A percentile compares a stretch with the other conserved stretches of the same genome.
Conservation (phyloP, 148 eudicot genomes). For the Polygonum aviculare region DNA sequence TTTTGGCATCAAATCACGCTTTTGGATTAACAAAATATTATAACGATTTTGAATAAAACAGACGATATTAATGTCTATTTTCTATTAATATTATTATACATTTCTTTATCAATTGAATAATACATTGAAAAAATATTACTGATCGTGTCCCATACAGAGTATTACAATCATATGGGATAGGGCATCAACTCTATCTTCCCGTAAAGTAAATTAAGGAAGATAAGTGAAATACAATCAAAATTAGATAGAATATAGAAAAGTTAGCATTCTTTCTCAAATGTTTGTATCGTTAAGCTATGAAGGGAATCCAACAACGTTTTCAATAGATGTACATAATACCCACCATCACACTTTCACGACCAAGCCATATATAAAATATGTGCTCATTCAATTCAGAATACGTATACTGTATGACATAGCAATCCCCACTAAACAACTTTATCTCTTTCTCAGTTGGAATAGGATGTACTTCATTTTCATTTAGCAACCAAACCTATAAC, state of each 20-base stretch:
- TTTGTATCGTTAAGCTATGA: not conserved
- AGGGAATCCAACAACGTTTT: not conserved
- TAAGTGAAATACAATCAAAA: not conserved
- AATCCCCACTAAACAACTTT: constrained; percentile 35
- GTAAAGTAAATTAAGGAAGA: constrained; percentile 13
- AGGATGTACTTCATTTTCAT: constrained; percentile 20
- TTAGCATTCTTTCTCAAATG: not conserved
- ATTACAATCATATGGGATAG: constrained; percentile 26
- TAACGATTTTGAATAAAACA: too few species aligned
- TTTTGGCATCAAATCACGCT: too few species aligned
- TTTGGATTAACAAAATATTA: too few species aligned
- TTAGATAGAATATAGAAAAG: not conserved
- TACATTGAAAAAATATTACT: too few species aligned
- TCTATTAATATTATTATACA: too few species aligned
- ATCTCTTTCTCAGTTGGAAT: constrained; percentile 23
- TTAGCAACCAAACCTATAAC: constrained; percentile 37
- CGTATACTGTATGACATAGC: constrained; percentile 35
- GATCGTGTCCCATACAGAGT: too few species aligned
- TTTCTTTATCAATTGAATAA: too few species aligned
- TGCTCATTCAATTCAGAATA: constrained; percentile 31
- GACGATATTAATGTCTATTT: too few species aligned
- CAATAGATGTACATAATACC: not conserved
- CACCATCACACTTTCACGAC: constrained; percentile 29
- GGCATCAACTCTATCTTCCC: constrained; percentile 37
- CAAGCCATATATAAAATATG: constrained; percentile 43